These are phyloP conservation scores for Pichia sp. DNA, from an alignment of 1,139 yeast genomes.

Conservation along the genomic window DNA sequence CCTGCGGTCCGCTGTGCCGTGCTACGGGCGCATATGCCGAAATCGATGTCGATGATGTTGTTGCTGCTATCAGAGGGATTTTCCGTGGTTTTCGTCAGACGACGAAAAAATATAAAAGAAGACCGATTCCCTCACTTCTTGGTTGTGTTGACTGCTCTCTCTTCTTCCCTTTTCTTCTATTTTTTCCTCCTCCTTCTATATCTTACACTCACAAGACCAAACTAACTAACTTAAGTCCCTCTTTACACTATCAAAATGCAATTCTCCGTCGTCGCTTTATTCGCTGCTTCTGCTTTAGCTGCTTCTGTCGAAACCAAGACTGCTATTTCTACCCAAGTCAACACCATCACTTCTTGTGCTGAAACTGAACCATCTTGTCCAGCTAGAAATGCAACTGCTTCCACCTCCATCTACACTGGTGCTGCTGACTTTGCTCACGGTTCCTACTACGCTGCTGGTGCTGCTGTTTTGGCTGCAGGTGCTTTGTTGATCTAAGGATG, in stretches of 20 bases:
- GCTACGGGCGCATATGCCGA: background rate
- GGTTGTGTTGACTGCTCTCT: background rate
- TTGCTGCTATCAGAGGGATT: background rate
- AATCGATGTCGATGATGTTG: background rate
- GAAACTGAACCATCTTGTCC: no score
- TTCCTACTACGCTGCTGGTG: conserved; percentile 26
- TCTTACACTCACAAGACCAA: conserved; percentile 8
- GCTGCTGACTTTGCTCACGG: conserved; percentile 23
- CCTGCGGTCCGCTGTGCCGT: no score
- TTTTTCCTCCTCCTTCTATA: background rate
- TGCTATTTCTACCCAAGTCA: conserved; percentile 5
- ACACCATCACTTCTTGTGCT: no score
- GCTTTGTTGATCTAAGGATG: conserved; percentile 24
- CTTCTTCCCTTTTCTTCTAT: background rate
- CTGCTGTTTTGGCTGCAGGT: conserved; percentile 28
- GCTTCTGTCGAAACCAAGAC: conserved; percentile 18
- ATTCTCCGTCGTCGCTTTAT: conserved; percentile 21
- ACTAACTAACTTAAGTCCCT: conserved; percentile 19
- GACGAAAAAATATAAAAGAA: background rate
- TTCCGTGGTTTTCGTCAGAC: background rate
- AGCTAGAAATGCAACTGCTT: no score
- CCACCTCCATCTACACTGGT: conserved; percentile 19
- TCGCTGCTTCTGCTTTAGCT: conserved; percentile 22
- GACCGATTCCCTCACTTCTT: background rate
- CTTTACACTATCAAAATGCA: conserved; percentile 20